Percentiles rank a stretch among this genome's conserved stretches.
Conservation (phyloP, 257 asterid species). For the Fraxinus quadrangulata region DNA sequence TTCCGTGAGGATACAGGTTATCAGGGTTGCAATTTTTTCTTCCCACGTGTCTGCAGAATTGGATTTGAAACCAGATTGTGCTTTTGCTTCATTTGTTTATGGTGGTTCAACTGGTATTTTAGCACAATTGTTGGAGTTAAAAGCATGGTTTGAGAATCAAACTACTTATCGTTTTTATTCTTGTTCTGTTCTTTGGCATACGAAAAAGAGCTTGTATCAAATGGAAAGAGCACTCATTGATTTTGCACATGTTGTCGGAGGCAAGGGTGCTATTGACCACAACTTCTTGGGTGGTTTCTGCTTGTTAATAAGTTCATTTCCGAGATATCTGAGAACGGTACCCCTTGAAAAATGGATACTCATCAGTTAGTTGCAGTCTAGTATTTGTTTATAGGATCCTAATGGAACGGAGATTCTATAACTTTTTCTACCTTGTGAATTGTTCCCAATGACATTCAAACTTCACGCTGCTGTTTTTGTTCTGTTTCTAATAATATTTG, state of each 20-base stretch:
- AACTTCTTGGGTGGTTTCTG: constrained; percentile 44
- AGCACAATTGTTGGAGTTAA: constrained; percentile 48
- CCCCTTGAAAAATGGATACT: not conserved
- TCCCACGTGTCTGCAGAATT: constrained; percentile 32
- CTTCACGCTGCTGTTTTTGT: not conserved
- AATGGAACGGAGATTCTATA: not conserved
- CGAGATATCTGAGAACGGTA: constrained; percentile 3
- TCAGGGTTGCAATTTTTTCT: constrained; percentile 81
- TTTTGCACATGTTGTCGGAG: constrained; percentile 52
- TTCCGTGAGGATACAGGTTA: constrained; percentile 67
- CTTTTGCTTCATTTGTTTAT: constrained; percentile 41
- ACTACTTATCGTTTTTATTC: constrained; percentile 56
- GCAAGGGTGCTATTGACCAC: constrained; percentile 42
- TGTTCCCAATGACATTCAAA: not conserved
- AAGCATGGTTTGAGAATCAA: constrained; percentile 64
- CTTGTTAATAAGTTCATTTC: constrained; percentile 39
- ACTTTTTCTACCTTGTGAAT: not conserved
- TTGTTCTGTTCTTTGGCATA: constrained; percentile 49
- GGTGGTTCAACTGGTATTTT: constrained; percentile 52
- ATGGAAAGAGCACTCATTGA: constrained; percentile 51
- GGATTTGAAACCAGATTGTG: constrained; percentile 59
- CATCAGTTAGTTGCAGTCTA: not conserved
- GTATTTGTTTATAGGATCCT: not conserved
- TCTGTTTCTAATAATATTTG: not conserved
- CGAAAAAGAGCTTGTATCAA: constrained; percentile 45